Percentiles rank a stretch among this genome's conserved stretches.
Evolutionary conservation across 176 grass and related monocot genomes (phyloP).

Genomic region (Miscanthus lutarioriparius): DNA sequence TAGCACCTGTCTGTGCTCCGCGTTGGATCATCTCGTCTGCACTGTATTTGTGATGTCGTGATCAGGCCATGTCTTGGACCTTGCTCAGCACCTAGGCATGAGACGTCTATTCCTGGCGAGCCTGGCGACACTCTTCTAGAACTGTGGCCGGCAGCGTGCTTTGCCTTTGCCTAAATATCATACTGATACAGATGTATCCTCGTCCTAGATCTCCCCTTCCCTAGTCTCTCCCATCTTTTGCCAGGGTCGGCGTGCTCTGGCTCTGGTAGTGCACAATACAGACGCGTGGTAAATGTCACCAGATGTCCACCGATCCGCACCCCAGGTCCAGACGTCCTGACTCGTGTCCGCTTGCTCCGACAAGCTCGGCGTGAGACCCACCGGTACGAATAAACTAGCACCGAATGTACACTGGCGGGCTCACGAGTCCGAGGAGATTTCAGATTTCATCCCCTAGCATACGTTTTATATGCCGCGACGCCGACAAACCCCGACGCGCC

Average conservation of each 20-base stretch:
- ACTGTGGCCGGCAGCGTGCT: neutral
- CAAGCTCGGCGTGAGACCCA: conserved; percentile 3
- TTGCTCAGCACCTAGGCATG: neutral
- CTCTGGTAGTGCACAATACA: neutral
- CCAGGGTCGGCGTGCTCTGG: neutral
- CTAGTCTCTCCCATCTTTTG: neutral
- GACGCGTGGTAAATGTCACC: neutral
- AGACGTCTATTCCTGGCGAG: neutral
- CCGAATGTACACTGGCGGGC: conserved; percentile 32
- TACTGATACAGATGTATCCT: neutral
- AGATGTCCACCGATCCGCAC: neutral
- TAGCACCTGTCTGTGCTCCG: neutral
- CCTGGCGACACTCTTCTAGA: no score
- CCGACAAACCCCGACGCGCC: conserved; percentile 23
- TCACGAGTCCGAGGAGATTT: conserved; percentile 28
- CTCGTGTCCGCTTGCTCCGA: conserved; percentile 30
- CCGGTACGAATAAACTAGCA: conserved; percentile 24
- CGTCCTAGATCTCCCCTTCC: neutral
- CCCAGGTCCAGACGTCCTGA: neutral
- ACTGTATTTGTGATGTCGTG: neutral
- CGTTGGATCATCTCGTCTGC: neutral
- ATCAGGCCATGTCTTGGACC: no score
- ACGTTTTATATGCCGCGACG: neutral
- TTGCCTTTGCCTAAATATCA: neutral
- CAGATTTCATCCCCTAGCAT: neutral